These are phyloP conservation scores for Bryum argenteum DNA, from an alignment of 225 moss, liverwort and hornwort genomes.

Conservation along the genomic window DNA sequence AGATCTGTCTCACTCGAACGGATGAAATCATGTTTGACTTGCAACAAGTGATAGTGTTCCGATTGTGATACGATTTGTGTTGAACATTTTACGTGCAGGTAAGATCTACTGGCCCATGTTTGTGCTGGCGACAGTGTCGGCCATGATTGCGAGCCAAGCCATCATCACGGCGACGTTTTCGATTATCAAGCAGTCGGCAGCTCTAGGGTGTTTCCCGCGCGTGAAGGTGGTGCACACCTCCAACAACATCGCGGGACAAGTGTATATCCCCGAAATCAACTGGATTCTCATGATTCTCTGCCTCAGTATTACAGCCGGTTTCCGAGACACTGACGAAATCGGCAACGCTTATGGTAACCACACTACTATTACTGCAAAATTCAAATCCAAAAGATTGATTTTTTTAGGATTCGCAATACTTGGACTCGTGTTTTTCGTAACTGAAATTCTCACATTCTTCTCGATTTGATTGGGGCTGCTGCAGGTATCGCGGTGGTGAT, in stretches of 20 bases:
- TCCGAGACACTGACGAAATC: constrained; percentile 76
- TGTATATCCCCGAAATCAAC: constrained; percentile 94
- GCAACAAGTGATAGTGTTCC: background rate
- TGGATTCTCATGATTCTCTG: constrained; percentile 95
- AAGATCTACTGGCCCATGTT: constrained; percentile 90
- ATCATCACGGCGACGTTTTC: constrained; percentile 98
- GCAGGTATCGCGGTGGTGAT: constrained; percentile 90
- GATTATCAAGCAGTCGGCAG: constrained; percentile 82
- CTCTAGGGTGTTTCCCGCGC: constrained; percentile 89
- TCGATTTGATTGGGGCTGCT: background rate
- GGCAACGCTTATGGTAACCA: constrained; percentile 85
- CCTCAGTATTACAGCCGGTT: constrained; percentile 76
- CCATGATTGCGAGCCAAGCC: constrained; percentile 92
- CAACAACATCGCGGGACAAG: constrained; percentile 64
- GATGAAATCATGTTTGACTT: background rate
- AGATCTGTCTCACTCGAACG: background rate
- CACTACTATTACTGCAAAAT: background rate
- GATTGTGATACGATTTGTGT: background rate
- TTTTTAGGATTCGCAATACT: no score
- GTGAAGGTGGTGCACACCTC: constrained; percentile 94
- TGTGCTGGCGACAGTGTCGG: constrained; percentile 79
- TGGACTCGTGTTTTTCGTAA: no score
- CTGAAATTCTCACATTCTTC: no score
- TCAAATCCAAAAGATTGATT: no score
- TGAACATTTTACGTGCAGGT: constrained; percentile 42